Conservation (phyloP, 2,329 filamentous ascomycete genomes). For the Claviceps digitariae region DNA sequence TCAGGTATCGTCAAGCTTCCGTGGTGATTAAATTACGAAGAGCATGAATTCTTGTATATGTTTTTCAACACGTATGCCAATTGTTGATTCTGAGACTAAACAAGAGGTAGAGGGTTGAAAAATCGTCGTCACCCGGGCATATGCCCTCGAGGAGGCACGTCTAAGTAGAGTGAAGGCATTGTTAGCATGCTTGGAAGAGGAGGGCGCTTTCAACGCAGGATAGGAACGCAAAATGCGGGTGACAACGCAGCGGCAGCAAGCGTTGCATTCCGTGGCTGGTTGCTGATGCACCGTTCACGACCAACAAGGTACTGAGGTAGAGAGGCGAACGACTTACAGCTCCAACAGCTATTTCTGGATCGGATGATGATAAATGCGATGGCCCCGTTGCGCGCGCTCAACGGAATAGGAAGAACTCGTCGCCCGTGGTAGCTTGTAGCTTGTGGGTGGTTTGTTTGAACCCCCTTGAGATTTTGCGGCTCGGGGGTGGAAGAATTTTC, state of each 20-base stretch:
- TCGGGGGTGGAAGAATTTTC: conserved; percentile 25
- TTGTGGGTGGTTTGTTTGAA: conserved; percentile 23
- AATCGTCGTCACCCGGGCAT: background rate
- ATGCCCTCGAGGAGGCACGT: conserved; percentile 4
- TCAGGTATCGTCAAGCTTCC: background rate
- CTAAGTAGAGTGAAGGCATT: conserved; percentile 9
- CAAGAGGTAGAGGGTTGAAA: background rate
- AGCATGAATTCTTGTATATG: background rate
- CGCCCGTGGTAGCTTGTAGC: conserved; percentile 18
- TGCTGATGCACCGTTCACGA: conserved; percentile 3
- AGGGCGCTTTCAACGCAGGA: conserved; percentile 3
- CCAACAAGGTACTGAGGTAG: background rate
- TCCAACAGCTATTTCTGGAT: conserved; percentile 15
- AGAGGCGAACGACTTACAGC: conserved; percentile 20
- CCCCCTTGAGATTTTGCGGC: conserved; percentile 12
- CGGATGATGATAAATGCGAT: conserved; percentile 31
- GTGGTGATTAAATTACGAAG: background rate
- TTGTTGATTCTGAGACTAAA: background rate
- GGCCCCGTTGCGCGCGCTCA: conserved; percentile 19
- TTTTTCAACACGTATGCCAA: no score
- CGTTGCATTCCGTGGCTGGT: conserved; percentile 4
- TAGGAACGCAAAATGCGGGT: conserved; percentile 1
- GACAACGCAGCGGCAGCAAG: conserved; percentile 4
- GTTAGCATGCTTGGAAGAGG: conserved; percentile 8
- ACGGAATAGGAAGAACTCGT: conserved; percentile 37